Evolutionary conservation across 306 rosid species (phyloP).

Genomic region (Malus asiatica): DNA sequence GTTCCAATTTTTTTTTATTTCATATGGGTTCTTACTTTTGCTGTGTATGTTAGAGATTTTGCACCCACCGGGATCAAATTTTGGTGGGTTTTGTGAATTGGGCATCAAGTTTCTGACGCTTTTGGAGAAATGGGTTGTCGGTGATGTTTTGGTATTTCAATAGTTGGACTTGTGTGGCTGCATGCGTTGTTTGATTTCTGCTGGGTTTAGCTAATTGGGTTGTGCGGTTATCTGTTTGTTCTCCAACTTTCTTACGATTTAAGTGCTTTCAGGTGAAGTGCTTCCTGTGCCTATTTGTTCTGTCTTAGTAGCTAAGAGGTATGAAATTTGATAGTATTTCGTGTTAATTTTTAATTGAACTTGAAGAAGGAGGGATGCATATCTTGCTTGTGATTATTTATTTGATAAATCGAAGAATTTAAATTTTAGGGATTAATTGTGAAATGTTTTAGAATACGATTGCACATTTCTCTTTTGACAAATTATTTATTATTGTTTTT

Average conservation of each 20-base stretch:
- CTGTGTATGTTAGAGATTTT: not conserved
- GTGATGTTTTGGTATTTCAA: conserved; percentile 19
- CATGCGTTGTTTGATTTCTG: conserved; percentile 7
- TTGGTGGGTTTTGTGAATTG: conserved; percentile 7
- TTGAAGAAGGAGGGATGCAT: not conserved
- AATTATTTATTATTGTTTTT: not conserved
- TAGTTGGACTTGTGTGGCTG: conserved; percentile 16
- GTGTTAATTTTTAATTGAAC: not conserved
- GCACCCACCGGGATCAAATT: not conserved
- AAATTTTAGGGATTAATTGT: not conserved
- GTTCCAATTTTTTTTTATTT: not conserved
- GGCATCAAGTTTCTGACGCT: conserved; percentile 12
- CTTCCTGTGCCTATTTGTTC: conserved; percentile 5
- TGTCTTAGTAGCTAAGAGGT: conserved; percentile 13
- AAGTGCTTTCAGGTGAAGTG: not conserved
- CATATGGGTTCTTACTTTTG: not conserved
- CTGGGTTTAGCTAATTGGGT: conserved; percentile 4
- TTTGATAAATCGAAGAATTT: not conserved
- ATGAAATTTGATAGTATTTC: not conserved
- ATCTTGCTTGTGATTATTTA: conserved; percentile 8
- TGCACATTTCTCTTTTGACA: not conserved
- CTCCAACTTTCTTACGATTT: not conserved
- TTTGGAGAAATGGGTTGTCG: conserved; percentile 11
- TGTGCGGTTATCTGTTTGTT: conserved; percentile 6
- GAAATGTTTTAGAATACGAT: not conserved